A percentile compares a stretch with the other conserved stretches of the same genome.
These are phyloP conservation scores for Saccharum hybrid DNA, from an alignment of 202 grass and related monocot species.

Conservation along the genomic window DNA sequence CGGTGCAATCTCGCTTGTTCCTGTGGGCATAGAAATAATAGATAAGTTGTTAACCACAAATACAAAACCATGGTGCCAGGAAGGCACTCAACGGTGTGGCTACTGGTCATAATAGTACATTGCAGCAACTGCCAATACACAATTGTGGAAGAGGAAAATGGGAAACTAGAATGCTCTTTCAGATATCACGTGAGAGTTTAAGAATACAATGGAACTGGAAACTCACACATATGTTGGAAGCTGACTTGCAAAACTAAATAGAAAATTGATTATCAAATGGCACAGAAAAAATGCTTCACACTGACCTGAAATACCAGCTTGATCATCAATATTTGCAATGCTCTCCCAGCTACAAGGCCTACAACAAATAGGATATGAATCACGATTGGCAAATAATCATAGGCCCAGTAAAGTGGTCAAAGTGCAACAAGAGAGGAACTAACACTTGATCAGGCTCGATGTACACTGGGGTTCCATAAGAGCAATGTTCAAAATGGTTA, in stretches of 20 bases:
- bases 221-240: not conserved
- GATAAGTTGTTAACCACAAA: conserved; percentile 32
- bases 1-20: conserved; percentile 56
- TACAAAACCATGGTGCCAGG: conserved; percentile 21
- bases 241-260: not conserved
- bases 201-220: conserved; percentile 7
- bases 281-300: not conserved
- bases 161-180: not conserved
- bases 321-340: conserved; percentile 31
- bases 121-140: conserved; percentile 24
- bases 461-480: conserved; percentile 54
- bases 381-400: conserved; percentile 24
- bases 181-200: not conserved
- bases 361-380: conserved; percentile 40
- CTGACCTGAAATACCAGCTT: conserved; percentile 58
- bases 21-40: conserved; percentile 54
- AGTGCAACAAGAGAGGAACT: conserved; percentile 18
- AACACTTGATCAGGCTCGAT: conserved; percentile 53
- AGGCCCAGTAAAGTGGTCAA: conserved; percentile 11
- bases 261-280: not conserved
- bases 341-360: conserved; percentile 51
- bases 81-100: conserved; percentile 11
- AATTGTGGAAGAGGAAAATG: not conserved
- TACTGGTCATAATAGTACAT: conserved; percentile 7
- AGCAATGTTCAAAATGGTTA: conserved; percentile 53